These are phyloP conservation scores for Acorus calamus DNA, from an alignment of 106 monocot species.

Conservation along the genomic window DNA sequence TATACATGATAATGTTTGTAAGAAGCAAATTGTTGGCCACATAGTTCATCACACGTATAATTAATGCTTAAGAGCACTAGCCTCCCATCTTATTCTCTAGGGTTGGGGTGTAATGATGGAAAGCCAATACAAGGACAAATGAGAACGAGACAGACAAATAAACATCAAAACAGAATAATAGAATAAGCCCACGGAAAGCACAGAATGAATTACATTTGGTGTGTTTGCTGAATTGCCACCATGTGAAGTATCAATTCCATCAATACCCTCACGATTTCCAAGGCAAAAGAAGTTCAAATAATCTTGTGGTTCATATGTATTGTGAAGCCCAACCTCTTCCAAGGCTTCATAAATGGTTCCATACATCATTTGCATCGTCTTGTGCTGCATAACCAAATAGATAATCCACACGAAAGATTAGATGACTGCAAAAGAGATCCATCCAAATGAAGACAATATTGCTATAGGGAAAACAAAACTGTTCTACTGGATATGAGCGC, in stretches of 20 bases:
- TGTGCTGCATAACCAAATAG: conserved; percentile 37
- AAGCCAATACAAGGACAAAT: neutral
- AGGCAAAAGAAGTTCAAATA: conserved; percentile 96
- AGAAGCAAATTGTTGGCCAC: no score
- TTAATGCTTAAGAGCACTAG: no score
- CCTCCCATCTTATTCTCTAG: no score
- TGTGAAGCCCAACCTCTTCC: conserved; percentile 66
- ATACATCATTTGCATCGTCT: conserved; percentile 99
- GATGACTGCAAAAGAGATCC: neutral
- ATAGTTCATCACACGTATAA: no score
- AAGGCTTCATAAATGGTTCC: conserved; percentile 80
- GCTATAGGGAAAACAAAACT: neutral
- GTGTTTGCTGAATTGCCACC: conserved; percentile 21
- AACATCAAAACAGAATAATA: neutral
- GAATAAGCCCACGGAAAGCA: no score
- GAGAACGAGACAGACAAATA: neutral
- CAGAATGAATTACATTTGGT: conserved; percentile 40
- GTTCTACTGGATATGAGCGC: no score
- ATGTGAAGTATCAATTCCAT: conserved; percentile 14
- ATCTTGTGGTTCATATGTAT: conserved; percentile 76
- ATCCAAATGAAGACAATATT: neutral
- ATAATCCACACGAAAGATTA: conserved; percentile 5
- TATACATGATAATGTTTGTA: neutral
- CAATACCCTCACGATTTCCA: conserved; percentile 71
- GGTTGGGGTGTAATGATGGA: no score